Conservation (phyloP, 1,139 yeast species). For the Suhomyces terraborum region DNA sequence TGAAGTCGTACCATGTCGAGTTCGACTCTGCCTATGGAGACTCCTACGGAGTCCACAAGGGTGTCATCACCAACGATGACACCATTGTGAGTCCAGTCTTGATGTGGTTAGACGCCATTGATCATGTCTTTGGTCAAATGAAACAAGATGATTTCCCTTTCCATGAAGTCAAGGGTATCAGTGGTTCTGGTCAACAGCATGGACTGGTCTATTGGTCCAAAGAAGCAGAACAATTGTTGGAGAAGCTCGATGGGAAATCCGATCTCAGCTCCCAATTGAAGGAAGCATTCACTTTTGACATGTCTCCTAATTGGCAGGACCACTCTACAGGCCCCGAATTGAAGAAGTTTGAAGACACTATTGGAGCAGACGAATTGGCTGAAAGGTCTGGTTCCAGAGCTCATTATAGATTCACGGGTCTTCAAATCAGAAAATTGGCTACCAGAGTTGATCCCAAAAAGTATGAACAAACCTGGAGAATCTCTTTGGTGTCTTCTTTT, state of each 20-base stretch:
- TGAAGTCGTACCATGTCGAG: conserved; percentile 63
- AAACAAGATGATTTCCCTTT: conserved; percentile 56
- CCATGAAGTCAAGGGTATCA: conserved; percentile 60
- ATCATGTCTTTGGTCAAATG: conserved; percentile 61
- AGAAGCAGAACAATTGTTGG: conserved; percentile 45
- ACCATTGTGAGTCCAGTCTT: conserved; percentile 77
- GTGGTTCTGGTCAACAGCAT: conserved; percentile 93
- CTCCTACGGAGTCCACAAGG: conserved; percentile 63
- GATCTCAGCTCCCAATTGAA: conserved; percentile 47
- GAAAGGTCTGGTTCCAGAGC: conserved; percentile 80
- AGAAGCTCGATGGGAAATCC: conserved; percentile 24
- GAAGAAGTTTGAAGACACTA: conserved; percentile 56
- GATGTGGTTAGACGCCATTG: conserved; percentile 89
- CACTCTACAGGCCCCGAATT: conserved; percentile 80
- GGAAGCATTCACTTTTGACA: conserved; percentile 58
- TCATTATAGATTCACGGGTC: conserved; percentile 87
- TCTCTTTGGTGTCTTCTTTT: conserved; percentile 79
- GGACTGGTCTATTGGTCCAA: conserved; percentile 83
- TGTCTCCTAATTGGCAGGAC: conserved; percentile 94
- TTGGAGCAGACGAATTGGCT: conserved; percentile 66
- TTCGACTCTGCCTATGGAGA: conserved; percentile 65
- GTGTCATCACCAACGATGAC: conserved; percentile 57
- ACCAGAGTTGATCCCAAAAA: conserved; percentile 50
- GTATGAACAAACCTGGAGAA: conserved; percentile 59
- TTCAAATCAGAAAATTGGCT: conserved; percentile 79